Percentiles rank a stretch among this genome's conserved stretches.
Evolutionary conservation across 176 grass and related monocot species (phyloP).

Genomic region (Neostapfia colusana): DNA sequence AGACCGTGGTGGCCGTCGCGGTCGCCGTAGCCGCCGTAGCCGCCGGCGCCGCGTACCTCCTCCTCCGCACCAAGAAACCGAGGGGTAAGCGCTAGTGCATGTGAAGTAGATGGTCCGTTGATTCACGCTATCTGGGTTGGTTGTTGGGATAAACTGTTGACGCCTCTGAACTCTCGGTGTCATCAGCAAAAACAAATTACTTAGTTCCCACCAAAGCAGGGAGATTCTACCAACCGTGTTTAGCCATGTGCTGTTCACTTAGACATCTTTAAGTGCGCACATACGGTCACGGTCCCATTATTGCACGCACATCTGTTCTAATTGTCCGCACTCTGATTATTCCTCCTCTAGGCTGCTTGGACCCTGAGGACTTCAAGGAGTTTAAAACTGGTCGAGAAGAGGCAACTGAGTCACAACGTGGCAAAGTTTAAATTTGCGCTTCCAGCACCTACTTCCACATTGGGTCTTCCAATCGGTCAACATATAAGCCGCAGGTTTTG

Average conservation of each 20-base stretch:
- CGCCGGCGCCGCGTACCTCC: slow-evolving; percentile 54
- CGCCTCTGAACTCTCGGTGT: background rate
- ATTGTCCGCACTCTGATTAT: background rate
- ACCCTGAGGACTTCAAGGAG: slow-evolving; percentile 78
- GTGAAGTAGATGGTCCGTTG: background rate
- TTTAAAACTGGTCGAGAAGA: slow-evolving; percentile 80
- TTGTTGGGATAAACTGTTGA: background rate
- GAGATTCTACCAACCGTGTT: no score
- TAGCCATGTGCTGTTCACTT: no score
- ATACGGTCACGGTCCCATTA: no score
- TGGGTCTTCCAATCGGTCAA: slow-evolving; percentile 86
- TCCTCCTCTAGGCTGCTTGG: slow-evolving; percentile 57
- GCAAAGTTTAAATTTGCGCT: slow-evolving; percentile 76
- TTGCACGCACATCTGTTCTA: background rate
- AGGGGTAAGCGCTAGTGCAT: slow-evolving; percentile 33
- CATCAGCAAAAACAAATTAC: background rate
- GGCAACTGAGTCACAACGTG: slow-evolving; percentile 80
- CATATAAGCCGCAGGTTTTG: slow-evolving; percentile 87
- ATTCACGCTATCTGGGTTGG: background rate
- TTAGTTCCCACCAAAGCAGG: background rate
- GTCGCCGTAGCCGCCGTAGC: slow-evolving; percentile 62
- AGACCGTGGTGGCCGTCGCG: slow-evolving; percentile 50
- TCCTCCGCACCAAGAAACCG: slow-evolving; percentile 54
- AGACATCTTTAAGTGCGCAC: background rate
- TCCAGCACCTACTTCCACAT: slow-evolving; percentile 65